phyloP scores from a whole-genome alignment of 345 rosid species.

The Pugionium cornutum region DNA sequence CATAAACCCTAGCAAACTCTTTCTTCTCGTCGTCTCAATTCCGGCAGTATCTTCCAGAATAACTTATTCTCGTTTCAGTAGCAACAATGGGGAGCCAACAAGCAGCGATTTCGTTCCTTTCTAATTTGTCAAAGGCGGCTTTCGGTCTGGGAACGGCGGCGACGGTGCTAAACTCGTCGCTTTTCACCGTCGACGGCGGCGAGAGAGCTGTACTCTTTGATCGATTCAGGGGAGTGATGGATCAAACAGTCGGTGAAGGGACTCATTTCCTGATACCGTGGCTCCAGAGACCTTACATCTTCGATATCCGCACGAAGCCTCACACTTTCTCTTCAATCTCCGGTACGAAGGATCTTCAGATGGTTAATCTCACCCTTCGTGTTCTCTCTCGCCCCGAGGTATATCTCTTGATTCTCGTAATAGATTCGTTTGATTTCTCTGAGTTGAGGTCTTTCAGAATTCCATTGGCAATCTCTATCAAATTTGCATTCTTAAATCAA shows the following conservation, averaged over 20 bases:
- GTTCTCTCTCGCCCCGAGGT: constrained; percentile 95
- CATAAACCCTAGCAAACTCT: constrained; percentile 45
- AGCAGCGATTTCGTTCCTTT: constrained; percentile 68
- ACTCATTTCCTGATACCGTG: constrained; percentile 88
- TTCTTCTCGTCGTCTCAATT: constrained; percentile 12
- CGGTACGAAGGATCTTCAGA: constrained; percentile 98
- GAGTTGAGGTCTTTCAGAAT: not conserved
- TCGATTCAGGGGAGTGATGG: constrained; percentile 85
- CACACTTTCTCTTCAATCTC: constrained; percentile 94
- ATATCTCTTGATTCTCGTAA: not conserved
- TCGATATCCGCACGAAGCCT: constrained; percentile 83
- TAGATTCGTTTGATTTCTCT: not conserved
- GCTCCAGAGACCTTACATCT: constrained; percentile 86
- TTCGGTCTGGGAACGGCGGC: constrained; percentile 81
- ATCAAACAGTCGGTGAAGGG: constrained; percentile 78
- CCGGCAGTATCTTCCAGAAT: not conserved
- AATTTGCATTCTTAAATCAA: not conserved
- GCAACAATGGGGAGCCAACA: constrained; percentile 75
- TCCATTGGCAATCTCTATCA: no score
- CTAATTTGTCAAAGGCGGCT: constrained; percentile 70
- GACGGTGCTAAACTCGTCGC: constrained; percentile 60
- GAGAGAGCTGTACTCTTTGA: constrained; percentile 92
- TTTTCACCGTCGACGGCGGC: constrained; percentile 97
- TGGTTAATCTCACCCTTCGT: constrained; percentile 97
- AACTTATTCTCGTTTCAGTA: not conserved